These are phyloP conservation scores for Yamadazyma sp. DNA, from an alignment of 1,139 yeast genomes.

Conservation along the genomic window DNA sequence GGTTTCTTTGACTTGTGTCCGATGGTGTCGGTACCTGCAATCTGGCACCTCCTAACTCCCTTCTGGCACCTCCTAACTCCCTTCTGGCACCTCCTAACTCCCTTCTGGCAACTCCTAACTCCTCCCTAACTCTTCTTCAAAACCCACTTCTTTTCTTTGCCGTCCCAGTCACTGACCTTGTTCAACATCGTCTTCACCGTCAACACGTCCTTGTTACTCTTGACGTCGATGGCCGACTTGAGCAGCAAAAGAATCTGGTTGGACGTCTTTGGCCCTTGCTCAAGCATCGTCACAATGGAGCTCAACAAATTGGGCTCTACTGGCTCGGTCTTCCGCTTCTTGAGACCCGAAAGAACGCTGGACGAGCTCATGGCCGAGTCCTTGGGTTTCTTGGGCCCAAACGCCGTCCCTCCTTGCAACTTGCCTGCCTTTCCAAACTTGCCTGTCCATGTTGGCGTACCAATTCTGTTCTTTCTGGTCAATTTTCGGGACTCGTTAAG, in stretches of 20 bases:
- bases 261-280: constrained; percentile 28
- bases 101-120: too few species aligned
- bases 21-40: too few species aligned
- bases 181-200: constrained; percentile 67
- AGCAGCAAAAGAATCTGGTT: constrained; percentile 58
- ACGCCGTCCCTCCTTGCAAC: too few species aligned
- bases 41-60: too few species aligned
- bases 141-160: constrained; percentile 58
- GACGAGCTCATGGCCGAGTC: constrained; percentile 14
- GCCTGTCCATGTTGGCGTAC: constrained; percentile 97
- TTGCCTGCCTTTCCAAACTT: constrained; percentile 70
- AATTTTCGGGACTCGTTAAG: constrained; percentile 64
- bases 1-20: too few species aligned
- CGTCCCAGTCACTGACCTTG: constrained; percentile 71
- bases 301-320: constrained; percentile 32
- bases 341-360: constrained; percentile 36
- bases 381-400: background rate
- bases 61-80: too few species aligned
- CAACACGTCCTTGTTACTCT: constrained; percentile 57
- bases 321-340: constrained; percentile 13
- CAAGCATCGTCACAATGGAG: constrained; percentile 36
- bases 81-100: too few species aligned
- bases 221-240: constrained; percentile 37
- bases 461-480: constrained; percentile 65
- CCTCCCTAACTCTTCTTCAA: too few species aligned